These are phyloP conservation scores for Fragaria nilgerrensis DNA, from an alignment of 306 rosid genomes.

Conservation along the genomic window DNA sequence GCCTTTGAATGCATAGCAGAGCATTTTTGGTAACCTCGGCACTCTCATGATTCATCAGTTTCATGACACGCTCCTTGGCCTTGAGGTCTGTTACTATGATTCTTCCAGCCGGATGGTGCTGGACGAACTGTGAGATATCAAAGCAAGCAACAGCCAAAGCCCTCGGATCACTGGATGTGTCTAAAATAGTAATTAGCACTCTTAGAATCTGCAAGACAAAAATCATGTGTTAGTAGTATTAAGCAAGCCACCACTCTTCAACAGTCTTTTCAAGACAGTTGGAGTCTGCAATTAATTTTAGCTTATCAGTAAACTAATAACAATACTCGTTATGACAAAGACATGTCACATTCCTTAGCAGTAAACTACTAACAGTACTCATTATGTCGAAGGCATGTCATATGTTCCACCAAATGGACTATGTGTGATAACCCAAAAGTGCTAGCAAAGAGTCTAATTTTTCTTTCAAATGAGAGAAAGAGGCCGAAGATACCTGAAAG, in stretches of 20 bases:
- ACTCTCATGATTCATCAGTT: conserved; percentile 85
- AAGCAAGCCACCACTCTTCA: conserved; percentile 1
- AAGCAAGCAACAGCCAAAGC: conserved; percentile 88
- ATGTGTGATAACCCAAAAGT: background rate
- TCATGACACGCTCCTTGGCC: conserved; percentile 97
- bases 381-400: background rate
- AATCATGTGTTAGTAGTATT: conserved; percentile 21
- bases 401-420: background rate
- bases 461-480: background rate
- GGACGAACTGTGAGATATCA: conserved; percentile 91
- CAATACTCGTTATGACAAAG: background rate
- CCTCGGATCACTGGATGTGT: conserved; percentile 77
- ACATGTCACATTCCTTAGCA: background rate
- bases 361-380: background rate
- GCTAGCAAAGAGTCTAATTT: background rate
- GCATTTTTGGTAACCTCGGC: conserved; percentile 97
- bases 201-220: conserved; percentile 67
- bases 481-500: conserved; percentile 66
- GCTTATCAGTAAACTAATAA: background rate
- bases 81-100: conserved; percentile 86
- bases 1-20: conserved; percentile 92
- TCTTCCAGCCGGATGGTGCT: conserved; percentile 80
- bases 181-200: conserved; percentile 89
- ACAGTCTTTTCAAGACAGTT: background rate
- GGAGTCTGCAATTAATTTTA: background rate